These are phyloP conservation scores for Pachysandra terminalis DNA, from an alignment of 164 flowering plant species.

Conservation along the genomic window DNA sequence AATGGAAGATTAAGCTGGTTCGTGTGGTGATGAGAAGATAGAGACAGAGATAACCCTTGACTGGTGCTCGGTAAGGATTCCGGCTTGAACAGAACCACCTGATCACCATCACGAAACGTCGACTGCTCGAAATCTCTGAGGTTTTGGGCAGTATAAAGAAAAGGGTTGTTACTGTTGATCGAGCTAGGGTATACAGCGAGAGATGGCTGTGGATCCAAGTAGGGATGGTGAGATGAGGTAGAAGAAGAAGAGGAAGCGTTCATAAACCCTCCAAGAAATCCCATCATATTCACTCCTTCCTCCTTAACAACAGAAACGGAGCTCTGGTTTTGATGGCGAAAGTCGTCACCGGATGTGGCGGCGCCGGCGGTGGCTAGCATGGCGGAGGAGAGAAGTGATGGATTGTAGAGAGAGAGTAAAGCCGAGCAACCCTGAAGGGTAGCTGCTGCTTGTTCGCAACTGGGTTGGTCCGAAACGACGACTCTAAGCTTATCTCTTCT, in stretches of 20 bases:
- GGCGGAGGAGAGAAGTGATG: conserved; percentile 31
- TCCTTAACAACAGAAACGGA: conserved; percentile 22
- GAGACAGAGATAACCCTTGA: conserved; percentile 58
- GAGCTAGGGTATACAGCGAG: conserved; percentile 34
- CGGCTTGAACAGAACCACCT: conserved; percentile 29
- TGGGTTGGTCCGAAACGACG: conserved; percentile 16
- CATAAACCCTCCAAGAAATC: conserved; percentile 20
- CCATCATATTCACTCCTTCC: conserved; percentile 37
- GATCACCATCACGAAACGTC: conserved; percentile 20
- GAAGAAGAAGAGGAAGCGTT: conserved; percentile 29
- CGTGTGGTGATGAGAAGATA: conserved; percentile 50
- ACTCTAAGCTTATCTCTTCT: conserved; percentile 79
- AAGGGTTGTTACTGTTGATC: conserved; percentile 31
- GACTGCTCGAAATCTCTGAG: conserved; percentile 32
- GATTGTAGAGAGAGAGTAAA: conserved; percentile 44
- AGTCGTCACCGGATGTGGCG: not conserved
- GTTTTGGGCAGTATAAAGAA: conserved; percentile 24
- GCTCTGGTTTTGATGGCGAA: conserved; percentile 15
- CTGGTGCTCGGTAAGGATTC: conserved; percentile 22
- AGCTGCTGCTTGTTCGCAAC: conserved; percentile 1
- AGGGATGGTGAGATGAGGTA: conserved; percentile 22
- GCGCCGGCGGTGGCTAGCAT: conserved; percentile 17
- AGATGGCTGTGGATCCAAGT: conserved; percentile 40
- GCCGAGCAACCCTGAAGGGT: conserved; percentile 20
- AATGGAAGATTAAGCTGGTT: conserved; percentile 25